Base-by-base conservation (phyloP, 139 green algal species). In the Tetraselmis chui region DNA sequence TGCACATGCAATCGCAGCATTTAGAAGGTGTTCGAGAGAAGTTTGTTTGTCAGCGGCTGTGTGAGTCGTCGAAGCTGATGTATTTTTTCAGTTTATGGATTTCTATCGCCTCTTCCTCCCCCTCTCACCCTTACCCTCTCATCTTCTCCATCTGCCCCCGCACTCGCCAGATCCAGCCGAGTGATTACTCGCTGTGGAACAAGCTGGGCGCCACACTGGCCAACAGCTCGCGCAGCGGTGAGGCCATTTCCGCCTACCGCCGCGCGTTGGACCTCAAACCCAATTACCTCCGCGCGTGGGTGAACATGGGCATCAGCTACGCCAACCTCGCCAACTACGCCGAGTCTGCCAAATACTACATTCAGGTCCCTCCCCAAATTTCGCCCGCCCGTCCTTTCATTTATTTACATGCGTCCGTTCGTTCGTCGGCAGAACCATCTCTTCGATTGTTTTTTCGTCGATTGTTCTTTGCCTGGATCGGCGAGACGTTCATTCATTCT, bases 201-300 rank as follows among this genome's bases (percentile, higher is more conserved):
- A 98, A 98, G 89, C 91, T 99, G 77, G 96, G 95, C 23, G 91
- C 84, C 93, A 25, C 78, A 22, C 86, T 89, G 74, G 97, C 97
- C 79, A 99, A 99, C 88, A 91, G 92, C 75, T 84, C 85, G 0
- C 89, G 88, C 59, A 94, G 83, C 31, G 82, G 59, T 22, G 93
- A 97, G 75, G 96, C 96, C 22, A 89, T 98, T n/a, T 84, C 76
- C 28, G 94, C 95, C 0, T 89, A 88, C 27, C 82, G 78, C 23
- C 83, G 84, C 30, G 97, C 97, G 5, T 90, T 99, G 75, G 93
- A 98, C 76, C 81, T 98, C 0, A 99, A 99, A 88, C 95, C 97
- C 83, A 99, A 99, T 91, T 99, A 99, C 91, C 96, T 98, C 90
- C 91, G 97, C 0, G 97, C 95, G 2, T 99, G 97, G 97, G 94